Conservation (phyloP, 257 asterid genomes). For the Linaria vulgaris region DNA sequence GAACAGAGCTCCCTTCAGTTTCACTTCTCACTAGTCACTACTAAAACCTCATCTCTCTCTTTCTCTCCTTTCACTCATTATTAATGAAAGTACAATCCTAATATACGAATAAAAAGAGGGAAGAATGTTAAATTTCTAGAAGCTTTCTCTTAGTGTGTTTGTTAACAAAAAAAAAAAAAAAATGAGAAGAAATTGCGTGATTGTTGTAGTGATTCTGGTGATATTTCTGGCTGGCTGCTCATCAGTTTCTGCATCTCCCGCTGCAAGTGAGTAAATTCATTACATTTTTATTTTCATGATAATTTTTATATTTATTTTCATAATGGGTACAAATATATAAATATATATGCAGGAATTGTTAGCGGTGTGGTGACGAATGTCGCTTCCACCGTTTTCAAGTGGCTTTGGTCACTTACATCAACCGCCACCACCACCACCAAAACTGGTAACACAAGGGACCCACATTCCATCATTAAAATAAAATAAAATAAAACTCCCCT, state of each 20-base stretch:
- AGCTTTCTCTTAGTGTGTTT: constrained; percentile 20
- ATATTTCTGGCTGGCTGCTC: constrained; percentile 52
- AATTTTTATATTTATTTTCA: background rate
- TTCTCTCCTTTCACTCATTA: constrained; percentile 35
- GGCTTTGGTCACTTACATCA: constrained; percentile 82
- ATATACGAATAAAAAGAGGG: constrained; percentile 30
- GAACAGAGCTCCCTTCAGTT: constrained; percentile 46
- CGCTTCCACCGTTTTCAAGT: constrained; percentile 73
- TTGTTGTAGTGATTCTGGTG: constrained; percentile 38
- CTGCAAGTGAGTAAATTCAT: constrained; percentile 63
- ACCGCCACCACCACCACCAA: constrained; percentile 58
- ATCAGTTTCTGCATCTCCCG: constrained; percentile 73
- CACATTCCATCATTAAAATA: no score
- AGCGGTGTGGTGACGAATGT: constrained; percentile 81
- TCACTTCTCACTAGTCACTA: constrained; percentile 35
- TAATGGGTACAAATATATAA: no score
- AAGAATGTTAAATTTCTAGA: constrained; percentile 39
- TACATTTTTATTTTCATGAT: background rate
- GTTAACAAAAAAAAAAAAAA: background rate
- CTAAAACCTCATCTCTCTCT: constrained; percentile 3
- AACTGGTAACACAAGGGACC: no score
- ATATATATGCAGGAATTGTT: constrained; percentile 56
- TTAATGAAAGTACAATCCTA: constrained; percentile 27
- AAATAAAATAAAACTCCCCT: no score
- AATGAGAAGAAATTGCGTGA: constrained; percentile 50